Base-by-base conservation (phyloP, 164 flowering plant genomes). In the Vitis rupestris region DNA sequence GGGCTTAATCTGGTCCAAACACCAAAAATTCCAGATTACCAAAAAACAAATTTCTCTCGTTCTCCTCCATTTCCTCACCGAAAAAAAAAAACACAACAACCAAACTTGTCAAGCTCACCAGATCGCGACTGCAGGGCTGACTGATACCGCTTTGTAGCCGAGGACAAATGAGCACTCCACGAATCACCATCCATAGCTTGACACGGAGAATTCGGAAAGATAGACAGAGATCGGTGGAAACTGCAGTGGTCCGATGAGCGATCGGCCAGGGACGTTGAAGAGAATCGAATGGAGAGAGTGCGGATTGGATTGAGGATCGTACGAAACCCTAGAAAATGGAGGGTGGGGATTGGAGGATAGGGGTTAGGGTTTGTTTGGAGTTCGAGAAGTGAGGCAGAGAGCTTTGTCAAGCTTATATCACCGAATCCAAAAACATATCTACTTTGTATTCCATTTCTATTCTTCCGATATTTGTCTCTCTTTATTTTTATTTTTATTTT, bases 41-140 rank as follows among this genome's bases (percentile, higher is more conserved):
- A 10, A 61, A 31, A 52, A 5, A 8, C 27, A 9, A 15, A 17
- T 52, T 37, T 54, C 29, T 16, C 4, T 10, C 12, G 48, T 44
- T 65, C 14, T 5, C 54, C 31, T 50, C 6, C 65, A 66, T 49
- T 68, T 48, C 50, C 64, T 13, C 54, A 63, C 6, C 29, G 47
- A n/a, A 64, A 16, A 56, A 59, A 1, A 57, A 29, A 29, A 49
- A 50, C 4, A 1, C 8, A 8, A 65, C 10, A 64, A 19, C 3
- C 23, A 10, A 49, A 27, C 5, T 12, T 23, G 16, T 59, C 2
- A 48, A 72, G 62, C 76, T 80, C 37, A 87, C 93, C 91, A 66
- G 88, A 83, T 79, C 87, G 84, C 16, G 91, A 89, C 63, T 82
- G 91, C 30, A 85, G 85, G 70, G 85, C 82, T 0, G 83, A 78